Base-by-base conservation (phyloP, 257 asterid species). In the Salvia splendens region DNA sequence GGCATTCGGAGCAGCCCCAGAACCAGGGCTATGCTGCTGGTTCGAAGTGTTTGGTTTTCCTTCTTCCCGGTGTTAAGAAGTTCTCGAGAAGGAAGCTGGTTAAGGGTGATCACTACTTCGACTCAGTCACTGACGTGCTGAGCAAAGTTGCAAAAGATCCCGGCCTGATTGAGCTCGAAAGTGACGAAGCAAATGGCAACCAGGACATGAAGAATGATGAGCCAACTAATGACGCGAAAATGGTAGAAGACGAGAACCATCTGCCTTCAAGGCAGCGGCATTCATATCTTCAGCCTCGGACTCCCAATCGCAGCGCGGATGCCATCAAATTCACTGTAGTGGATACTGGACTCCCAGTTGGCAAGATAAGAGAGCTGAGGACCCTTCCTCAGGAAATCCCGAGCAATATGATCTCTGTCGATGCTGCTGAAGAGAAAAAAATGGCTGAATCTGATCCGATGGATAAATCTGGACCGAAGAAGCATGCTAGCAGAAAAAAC, bases 1-100 rank as follows among this genome's bases (percentile, higher is more conserved):
- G 96, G 96, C 86, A 81, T 48, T 85, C 95, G 0, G 93, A 84
- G 83, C 83, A 85, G 74, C 88, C 96, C 10, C 74, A 75, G 12
- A 74, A 82, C 67, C 85, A 64, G 42, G 70, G 73, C 16, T 79
- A 81, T 20, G 54, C 69, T 46, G 74, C 70, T 57, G 76, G 73
- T 61, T 70, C 81, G 1, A 85, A 77, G 50, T 74, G 81, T 65
- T 63, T 87, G 76, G 95, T 89, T 75, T 89, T 87, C 73, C 82
- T 89, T 33, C 55, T 78, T 69, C 96, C 96, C 0, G 95, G 86
- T 16, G 73, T 89, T 2, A 72, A 79, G 72, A 85, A 79, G 67
- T 85, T 89, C 50, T 87, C 96, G 1, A 76, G 87, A 50, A 74
- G 88, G 75, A 87, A 71, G 69, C 69, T 85, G 53, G 75, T 74